A percentile compares a stretch with the other conserved stretches of the same genome.
These are phyloP conservation scores for Pseudopyricularia javanii DNA, from an alignment of 2,329 filamentous ascomycete genomes.

Conservation along the genomic window DNA sequence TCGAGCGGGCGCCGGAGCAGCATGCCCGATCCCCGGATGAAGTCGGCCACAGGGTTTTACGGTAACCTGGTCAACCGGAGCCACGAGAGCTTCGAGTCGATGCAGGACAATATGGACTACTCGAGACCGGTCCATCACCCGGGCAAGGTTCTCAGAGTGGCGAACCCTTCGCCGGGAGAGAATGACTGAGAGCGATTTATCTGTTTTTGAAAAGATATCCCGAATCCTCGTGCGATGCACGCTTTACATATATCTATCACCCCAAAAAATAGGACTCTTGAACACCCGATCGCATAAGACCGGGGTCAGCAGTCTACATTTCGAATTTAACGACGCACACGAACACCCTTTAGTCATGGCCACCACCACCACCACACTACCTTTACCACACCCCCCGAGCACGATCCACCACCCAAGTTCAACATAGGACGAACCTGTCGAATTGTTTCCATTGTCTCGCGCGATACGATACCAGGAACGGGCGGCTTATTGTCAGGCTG, in stretches of 20 bases:
- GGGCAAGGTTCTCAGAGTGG: slow-evolving; percentile 43
- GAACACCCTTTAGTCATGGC: neutral
- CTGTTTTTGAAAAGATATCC: neutral
- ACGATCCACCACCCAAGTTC: too few relatives aligned
- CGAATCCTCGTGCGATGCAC: neutral
- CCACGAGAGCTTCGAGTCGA: slow-evolving; percentile 49
- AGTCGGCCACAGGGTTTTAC: slow-evolving; percentile 48
- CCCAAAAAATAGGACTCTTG: neutral
- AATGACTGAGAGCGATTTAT: neutral
- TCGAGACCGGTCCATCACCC: slow-evolving; percentile 41
- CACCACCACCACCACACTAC: too few relatives aligned
- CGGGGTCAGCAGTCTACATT: neutral
- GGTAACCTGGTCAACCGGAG: slow-evolving; percentile 37
- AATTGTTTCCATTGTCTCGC: too few relatives aligned
- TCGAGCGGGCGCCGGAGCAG: slow-evolving; percentile 29
- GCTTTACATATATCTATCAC: neutral
- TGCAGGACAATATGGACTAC: slow-evolving; percentile 55
- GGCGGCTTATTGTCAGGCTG: too few relatives aligned
- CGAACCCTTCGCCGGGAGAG: slow-evolving; percentile 44
- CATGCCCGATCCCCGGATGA: slow-evolving; percentile 47
- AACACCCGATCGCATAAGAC: neutral
- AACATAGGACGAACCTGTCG: too few relatives aligned
- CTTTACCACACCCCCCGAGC: too few relatives aligned
- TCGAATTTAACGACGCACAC: neutral
- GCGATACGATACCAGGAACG: too few relatives aligned